A percentile compares a stretch with the other conserved stretches of the same genome.
phyloP scores from a whole-genome alignment of 2,329 filamentous ascomycete species.

The Claviceps arundinis region DNA sequence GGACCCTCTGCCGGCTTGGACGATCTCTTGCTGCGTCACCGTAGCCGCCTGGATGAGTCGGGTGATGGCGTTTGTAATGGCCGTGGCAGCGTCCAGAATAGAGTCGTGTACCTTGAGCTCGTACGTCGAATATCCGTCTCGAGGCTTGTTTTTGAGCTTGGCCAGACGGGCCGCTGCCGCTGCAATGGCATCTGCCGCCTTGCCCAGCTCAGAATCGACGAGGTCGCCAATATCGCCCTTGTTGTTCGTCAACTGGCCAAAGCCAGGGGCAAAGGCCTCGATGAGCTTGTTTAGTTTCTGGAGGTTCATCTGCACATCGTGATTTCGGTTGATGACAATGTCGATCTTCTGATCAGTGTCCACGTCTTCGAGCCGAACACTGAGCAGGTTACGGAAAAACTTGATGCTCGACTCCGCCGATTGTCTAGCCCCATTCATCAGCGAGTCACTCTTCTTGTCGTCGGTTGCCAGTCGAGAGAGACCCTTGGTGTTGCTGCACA shows the following conservation, averaged over 20 bases:
- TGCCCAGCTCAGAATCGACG: conserved; percentile 81
- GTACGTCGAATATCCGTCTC: conserved; percentile 89
- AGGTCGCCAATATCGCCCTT: conserved; percentile 85
- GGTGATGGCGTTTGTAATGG: conserved; percentile 87
- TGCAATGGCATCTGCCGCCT: conserved; percentile 89
- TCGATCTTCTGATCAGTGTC: conserved; percentile 89
- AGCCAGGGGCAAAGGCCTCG: conserved; percentile 81
- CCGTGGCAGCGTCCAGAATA: conserved; percentile 83
- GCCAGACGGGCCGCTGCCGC: conserved; percentile 79
- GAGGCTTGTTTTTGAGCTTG: conserved; percentile 92
- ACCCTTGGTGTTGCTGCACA: conserved; percentile 93
- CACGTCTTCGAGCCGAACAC: conserved; percentile 82
- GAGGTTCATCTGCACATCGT: conserved; percentile 87
- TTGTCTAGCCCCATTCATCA: conserved; percentile 70
- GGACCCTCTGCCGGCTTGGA: conserved; percentile 77
- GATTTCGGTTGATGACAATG: conserved; percentile 93
- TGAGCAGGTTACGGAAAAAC: conserved; percentile 90
- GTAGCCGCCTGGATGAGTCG: conserved; percentile 92
- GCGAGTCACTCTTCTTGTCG: conserved; percentile 82
- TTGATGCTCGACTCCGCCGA: conserved; percentile 79
- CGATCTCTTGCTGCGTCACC: conserved; percentile 88
- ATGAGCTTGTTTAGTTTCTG: conserved; percentile 89
- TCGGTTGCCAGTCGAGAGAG: conserved; percentile 85
- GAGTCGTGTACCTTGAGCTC: conserved; percentile 92
- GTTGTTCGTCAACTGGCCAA: conserved; percentile 62